phyloP scores from a whole-genome alignment of 106 monocot species.

The Dioscorea dumetorum region DNA sequence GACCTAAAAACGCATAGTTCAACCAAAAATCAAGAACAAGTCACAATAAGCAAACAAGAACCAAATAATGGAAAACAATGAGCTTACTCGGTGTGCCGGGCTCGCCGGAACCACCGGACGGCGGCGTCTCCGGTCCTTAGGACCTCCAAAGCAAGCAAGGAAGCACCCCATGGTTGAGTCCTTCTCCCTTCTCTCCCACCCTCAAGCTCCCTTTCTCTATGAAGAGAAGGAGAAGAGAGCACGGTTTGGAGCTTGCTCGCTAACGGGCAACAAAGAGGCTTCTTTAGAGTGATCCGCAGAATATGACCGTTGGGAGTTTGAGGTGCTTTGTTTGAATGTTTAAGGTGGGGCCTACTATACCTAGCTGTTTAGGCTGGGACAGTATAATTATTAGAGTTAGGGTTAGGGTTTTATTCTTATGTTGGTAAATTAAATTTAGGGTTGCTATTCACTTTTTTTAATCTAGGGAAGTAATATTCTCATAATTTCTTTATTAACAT shows the following conservation, averaged over 20 bases:
- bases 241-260: not conserved
- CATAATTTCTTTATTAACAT: too few relatives aligned
- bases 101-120: slow-evolving; percentile 7
- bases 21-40: not conserved
- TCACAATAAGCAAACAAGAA: not conserved
- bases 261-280: not conserved
- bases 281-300: slow-evolving; percentile 10
- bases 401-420: too few relatives aligned
- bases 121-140: slow-evolving; percentile 27
- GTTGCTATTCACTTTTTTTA: too few relatives aligned
- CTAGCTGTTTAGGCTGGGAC: too few relatives aligned
- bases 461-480: too few relatives aligned
- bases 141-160: slow-evolving; percentile 58
- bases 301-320: slow-evolving; percentile 43
- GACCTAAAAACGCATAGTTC: slow-evolving; percentile 4
- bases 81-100: not conserved
- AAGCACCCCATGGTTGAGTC: slow-evolving; percentile 47
- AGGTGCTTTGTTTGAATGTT: too few relatives aligned
- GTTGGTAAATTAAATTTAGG: too few relatives aligned
- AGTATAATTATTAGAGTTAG: too few relatives aligned
- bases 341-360: too few relatives aligned
- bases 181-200: slow-evolving; percentile 3
- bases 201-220: not conserved
- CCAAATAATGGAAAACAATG: not conserved
- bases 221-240: not conserved